A percentile compares a stretch with the other conserved stretches of the same genome.
Conservation (phyloP, 1,284 basidiomycete species). For the Ganoderma meredithae region DNA sequence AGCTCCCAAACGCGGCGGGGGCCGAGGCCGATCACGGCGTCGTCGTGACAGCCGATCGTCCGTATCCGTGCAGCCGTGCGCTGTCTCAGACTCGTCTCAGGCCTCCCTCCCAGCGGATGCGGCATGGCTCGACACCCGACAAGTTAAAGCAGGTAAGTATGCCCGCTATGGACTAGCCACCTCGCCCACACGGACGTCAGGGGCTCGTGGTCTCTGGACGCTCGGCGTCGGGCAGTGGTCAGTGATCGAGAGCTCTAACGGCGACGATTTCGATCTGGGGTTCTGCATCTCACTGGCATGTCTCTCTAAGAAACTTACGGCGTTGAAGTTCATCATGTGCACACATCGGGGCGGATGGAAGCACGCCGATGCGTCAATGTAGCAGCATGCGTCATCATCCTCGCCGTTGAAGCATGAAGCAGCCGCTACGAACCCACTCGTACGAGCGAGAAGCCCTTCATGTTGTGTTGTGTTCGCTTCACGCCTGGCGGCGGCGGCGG, state of each 20-base stretch:
- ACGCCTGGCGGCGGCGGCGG: neutral
- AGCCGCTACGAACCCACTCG: neutral
- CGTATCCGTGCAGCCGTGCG: no score
- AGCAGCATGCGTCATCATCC: neutral
- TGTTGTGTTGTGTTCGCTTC: neutral
- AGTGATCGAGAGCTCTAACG: neutral
- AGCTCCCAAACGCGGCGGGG: neutral
- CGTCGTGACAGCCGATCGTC: conserved; percentile 1
- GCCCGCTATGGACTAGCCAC: neutral
- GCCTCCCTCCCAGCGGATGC: neutral
- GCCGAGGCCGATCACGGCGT: neutral
- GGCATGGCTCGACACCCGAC: neutral
- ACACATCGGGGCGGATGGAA: neutral
- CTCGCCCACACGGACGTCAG: neutral
- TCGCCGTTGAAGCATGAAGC: neutral
- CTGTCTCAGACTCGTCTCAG: no score
- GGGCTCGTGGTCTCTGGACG: neutral
- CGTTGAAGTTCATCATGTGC: neutral
- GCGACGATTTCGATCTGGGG: conserved; percentile 2
- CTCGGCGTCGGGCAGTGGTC: neutral
- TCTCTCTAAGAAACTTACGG: neutral
- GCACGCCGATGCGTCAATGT: no score
- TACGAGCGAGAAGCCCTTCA: neutral
- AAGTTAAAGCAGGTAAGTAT: neutral
- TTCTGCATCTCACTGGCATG: neutral